Evolutionary conservation across 2,329 filamentous ascomycete species (phyloP).

Genomic region (Neofusicoccum sp.): DNA sequence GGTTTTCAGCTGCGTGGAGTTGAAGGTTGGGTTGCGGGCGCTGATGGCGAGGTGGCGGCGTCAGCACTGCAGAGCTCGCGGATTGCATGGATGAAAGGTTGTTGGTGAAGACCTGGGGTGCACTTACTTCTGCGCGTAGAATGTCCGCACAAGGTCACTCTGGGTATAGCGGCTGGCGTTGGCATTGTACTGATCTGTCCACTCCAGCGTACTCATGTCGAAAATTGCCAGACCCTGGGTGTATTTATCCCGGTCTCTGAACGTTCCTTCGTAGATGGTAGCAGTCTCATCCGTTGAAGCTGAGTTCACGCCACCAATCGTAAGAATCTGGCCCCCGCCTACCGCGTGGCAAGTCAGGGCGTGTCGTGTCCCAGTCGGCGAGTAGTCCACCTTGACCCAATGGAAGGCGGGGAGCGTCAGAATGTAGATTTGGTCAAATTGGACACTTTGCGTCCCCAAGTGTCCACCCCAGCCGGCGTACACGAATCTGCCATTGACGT

Average conservation of each 20-base stretch:
- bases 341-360: constrained; percentile 22
- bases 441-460: not conserved
- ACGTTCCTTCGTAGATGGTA: not conserved
- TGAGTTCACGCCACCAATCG: constrained; percentile 19
- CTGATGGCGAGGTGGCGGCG: no score
- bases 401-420: constrained; percentile 22
- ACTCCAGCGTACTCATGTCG: constrained; percentile 13
- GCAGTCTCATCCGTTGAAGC: not conserved
- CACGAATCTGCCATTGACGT: not conserved
- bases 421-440: constrained; percentile 22
- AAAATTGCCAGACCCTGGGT: constrained; percentile 15
- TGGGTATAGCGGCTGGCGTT: constrained; percentile 8
- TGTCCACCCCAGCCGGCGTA: constrained; percentile 21
- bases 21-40: not conserved
- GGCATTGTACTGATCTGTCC: not conserved
- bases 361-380: not conserved
- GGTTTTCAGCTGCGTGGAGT: not conserved
- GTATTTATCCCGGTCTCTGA: constrained; percentile 11
- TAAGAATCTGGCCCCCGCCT: constrained; percentile 22
- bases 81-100: no score
- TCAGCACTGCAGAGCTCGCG: no score
- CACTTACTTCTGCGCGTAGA: not conserved
- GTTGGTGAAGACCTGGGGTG: not conserved
- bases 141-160: not conserved
- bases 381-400: constrained; percentile 21